Conservation (phyloP, 768 basidiomycete genomes). For the Boletus coccyginus region DNA sequence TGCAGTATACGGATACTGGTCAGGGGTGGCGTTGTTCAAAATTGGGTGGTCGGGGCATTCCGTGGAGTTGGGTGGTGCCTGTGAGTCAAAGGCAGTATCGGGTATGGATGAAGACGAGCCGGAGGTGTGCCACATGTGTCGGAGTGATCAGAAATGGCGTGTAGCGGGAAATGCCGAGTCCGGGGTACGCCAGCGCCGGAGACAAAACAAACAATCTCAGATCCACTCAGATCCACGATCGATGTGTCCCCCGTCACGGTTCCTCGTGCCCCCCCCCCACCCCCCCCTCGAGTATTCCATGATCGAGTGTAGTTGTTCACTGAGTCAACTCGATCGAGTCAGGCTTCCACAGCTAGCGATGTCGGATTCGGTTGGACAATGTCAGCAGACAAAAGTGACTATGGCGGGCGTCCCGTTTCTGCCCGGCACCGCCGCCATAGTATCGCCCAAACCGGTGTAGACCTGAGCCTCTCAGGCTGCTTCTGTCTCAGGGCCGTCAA, state of each 20-base stretch:
- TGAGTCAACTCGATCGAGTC: background rate
- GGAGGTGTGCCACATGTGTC: constrained; percentile 1
- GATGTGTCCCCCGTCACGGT: background rate
- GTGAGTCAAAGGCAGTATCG: constrained; percentile 11
- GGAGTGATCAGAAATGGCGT: background rate
- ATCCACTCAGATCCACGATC: constrained; percentile 25
- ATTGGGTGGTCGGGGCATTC: background rate
- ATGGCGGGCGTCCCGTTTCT: background rate
- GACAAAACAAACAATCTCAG: constrained; percentile 32
- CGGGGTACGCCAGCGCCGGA: constrained; percentile 34
- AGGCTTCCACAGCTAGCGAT: background rate
- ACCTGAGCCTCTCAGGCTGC: background rate
- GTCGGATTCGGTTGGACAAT: background rate
- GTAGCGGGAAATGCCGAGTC: constrained; percentile 27
- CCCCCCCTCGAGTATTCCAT: background rate
- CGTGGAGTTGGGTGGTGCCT: background rate
- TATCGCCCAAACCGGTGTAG: constrained; percentile 9
- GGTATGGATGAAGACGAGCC: constrained; percentile 12
- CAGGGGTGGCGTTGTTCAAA: background rate
- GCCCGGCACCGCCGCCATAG: constrained; percentile 14
- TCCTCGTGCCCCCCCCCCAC: background rate
- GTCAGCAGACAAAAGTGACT: background rate
- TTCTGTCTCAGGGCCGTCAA: constrained; percentile 5
- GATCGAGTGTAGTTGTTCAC: background rate
- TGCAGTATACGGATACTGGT: background rate